Base-by-base conservation (phyloP, 2,329 filamentous ascomycete species). In the Fusarium sterilihyphosum region DNA sequence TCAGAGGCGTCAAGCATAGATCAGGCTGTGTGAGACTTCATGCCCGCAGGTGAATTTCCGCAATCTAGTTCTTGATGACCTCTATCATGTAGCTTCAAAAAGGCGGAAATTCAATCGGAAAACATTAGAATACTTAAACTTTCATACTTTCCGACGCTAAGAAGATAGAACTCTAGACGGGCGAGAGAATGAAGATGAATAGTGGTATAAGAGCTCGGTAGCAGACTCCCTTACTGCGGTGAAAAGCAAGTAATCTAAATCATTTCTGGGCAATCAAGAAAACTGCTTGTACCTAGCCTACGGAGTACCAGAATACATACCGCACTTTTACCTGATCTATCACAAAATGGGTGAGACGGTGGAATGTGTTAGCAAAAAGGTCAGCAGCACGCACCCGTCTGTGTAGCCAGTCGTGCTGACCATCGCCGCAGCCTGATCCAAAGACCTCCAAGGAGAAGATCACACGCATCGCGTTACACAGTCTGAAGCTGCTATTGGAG, bases 191-290 rank as follows among this genome's bases (percentile, higher is more conserved):
- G n/a, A 37, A 7, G 20, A 56, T 14, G n/a, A 7, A 46, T 12
- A 5, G 3, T 22, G 6, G 2, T 46, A 58, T 47, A 58, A 58
- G 24, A 58, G 16, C 7, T 26, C 8, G 13, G n/a, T 18, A 17
- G 52, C 22, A 24, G 47, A 3, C 17, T 26, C 22, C 40, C 17
- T 52, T 10, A 17, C 11, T 7, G 3, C 17, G 13, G 17, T 12
- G 4, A 18, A 17, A 58, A 35, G 29, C 7, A 17, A 35, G 5
- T 9, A 17, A 16, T 1, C 33, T 22, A 26, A 1, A 17, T 35
- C 29, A 46, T 26, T 46, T 20, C 33, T 46, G 13, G 22, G 2
- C 0, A 7, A 14, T 5, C 3, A 16, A 26, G 2, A 3, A 3
- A 9, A 58, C 1, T 47, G 10, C 6, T 1, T 4, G 13, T 17